Percentiles rank a stretch among this genome's conserved stretches.
phyloP scores from a whole-genome alignment of 768 basidiomycete genomes.

The Cubamyces lactineus region DNA sequence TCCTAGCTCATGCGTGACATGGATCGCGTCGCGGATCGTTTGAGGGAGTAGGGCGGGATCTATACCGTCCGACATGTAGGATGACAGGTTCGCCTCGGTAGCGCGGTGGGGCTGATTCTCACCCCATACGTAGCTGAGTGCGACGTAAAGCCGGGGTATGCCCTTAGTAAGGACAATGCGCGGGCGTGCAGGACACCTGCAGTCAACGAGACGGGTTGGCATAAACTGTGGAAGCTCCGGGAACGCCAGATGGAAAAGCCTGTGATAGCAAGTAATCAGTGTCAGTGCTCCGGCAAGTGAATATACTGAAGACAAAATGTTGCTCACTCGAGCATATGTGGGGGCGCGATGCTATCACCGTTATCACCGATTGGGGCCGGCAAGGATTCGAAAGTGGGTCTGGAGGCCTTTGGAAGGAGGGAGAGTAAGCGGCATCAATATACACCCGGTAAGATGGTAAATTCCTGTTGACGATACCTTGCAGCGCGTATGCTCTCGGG shows the following conservation, averaged over 20 bases:
- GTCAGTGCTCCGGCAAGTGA: too few relatives aligned
- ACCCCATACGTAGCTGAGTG: slow-evolving; percentile 5
- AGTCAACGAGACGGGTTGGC: not conserved
- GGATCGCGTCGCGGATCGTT: slow-evolving; percentile 7
- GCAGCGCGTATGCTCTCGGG: not conserved
- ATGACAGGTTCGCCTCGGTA: not conserved
- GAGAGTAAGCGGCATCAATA: too few relatives aligned
- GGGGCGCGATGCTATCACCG: too few relatives aligned
- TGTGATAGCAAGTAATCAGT: too few relatives aligned
- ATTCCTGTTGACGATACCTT: too few relatives aligned
- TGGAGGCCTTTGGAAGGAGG: too few relatives aligned
- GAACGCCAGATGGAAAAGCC: not conserved
- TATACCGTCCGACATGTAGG: not conserved
- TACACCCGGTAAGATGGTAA: too few relatives aligned
- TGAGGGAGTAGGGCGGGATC: not conserved
- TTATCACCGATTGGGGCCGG: too few relatives aligned
- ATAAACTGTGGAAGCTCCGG: too few relatives aligned
- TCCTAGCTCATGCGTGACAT: not conserved
- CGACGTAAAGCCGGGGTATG: not conserved
- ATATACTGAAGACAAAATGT: too few relatives aligned
- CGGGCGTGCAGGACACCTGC: not conserved
- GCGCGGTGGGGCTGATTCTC: not conserved
- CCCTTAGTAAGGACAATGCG: not conserved
- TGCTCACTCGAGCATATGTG: too few relatives aligned
- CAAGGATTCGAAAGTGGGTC: too few relatives aligned